Evolutionary conservation across 768 basidiomycete species (phyloP).

Genomic region (Chlorophyllum brunneum): DNA sequence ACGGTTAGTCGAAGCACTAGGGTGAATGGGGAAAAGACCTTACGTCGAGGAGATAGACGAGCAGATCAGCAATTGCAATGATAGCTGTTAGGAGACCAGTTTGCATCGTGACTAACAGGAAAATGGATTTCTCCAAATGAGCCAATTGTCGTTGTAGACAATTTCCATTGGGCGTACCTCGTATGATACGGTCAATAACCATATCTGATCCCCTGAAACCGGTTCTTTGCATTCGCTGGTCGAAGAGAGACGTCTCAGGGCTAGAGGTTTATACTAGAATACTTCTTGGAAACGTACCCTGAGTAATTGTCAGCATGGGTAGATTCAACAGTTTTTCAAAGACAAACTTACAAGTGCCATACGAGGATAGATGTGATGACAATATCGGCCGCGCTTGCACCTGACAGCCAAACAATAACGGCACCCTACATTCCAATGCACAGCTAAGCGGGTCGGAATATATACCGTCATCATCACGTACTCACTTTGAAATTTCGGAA

Average conservation of each 20-base stretch:
- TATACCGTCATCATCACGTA: neutral
- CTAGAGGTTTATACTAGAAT: neutral
- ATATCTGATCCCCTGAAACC: constrained; percentile 38
- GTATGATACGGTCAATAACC: constrained; percentile 39
- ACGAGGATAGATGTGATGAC: constrained; percentile 40
- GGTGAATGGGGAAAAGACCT: neutral
- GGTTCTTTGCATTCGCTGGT: constrained; percentile 36
- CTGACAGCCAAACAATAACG: constrained; percentile 37
- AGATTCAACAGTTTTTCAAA: neutral
- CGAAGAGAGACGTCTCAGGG: neutral
- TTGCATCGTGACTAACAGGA: constrained; percentile 31
- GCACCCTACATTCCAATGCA: constrained; percentile 12
- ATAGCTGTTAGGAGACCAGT: constrained; percentile 32
- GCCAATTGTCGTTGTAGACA: too few relatives aligned
- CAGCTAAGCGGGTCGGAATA: neutral
- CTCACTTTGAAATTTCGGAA: constrained; percentile 18
- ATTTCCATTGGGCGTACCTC: constrained; percentile 25
- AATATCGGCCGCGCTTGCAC: constrained; percentile 36
- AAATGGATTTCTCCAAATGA: neutral
- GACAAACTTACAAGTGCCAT: constrained; percentile 33
- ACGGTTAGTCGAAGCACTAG: neutral
- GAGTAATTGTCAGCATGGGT: neutral
- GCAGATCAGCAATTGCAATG: constrained; percentile 28
- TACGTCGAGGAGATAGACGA: constrained; percentile 26
- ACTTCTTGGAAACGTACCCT: constrained; percentile 8